Evolutionary conservation across 1,284 basidiomycete genomes (phyloP).

Genomic region (Singerocomus inundabilis): DNA sequence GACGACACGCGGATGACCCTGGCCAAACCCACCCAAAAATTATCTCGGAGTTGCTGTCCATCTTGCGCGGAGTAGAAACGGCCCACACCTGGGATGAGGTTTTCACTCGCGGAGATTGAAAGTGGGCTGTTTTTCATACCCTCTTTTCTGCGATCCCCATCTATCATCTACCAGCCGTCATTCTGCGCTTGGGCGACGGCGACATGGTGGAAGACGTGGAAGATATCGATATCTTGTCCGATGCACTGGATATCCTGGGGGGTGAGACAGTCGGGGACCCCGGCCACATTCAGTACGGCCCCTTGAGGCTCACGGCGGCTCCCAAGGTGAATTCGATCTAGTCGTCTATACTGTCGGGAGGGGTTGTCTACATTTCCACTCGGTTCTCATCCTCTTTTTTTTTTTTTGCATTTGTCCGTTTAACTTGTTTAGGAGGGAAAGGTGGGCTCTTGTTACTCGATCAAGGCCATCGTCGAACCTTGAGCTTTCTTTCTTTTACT

Average conservation of each 20-base stretch:
- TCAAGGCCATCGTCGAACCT: no score
- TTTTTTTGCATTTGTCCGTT: no score
- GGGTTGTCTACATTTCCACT: no score
- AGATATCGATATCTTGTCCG: constrained; percentile 50
- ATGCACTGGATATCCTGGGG: constrained; percentile 47
- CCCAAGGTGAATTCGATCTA: constrained; percentile 46
- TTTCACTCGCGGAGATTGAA: constrained; percentile 35
- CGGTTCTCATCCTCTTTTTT: constrained; percentile 8
- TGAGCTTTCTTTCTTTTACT: no score
- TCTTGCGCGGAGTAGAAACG: constrained; percentile 14
- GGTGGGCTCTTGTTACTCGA: constrained; percentile 31
- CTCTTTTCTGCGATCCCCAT: background rate
- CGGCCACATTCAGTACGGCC: constrained; percentile 45
- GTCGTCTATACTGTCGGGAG: no score
- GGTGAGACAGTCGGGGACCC: constrained; percentile 39
- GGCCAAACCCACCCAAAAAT: no score
- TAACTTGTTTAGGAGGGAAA: constrained; percentile 67
- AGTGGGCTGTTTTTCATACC: background rate
- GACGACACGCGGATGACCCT: no score
- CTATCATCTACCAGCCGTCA: no score
- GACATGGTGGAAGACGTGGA: constrained; percentile 31
- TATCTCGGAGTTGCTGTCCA: constrained; percentile 17
- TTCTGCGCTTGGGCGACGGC: no score
- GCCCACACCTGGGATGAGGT: no score
- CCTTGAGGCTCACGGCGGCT: constrained; percentile 47